Conservation (phyloP, 352 stramenopile species). For the Thalassiosira mediterranea region DNA sequence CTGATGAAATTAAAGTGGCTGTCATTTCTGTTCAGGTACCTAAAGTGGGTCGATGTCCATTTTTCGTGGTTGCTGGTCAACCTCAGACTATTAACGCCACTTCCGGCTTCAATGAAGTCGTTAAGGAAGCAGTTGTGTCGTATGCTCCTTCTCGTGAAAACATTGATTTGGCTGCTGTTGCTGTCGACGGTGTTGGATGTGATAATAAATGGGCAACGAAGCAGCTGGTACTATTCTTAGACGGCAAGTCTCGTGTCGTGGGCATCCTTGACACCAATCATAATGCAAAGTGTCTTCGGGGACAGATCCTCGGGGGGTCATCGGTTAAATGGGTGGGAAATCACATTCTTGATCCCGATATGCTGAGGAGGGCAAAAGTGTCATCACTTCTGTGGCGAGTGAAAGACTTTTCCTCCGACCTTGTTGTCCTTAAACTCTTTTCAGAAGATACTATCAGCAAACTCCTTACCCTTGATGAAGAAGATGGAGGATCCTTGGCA, state of each 20-base stretch:
- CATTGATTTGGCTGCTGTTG: conserved; percentile 12
- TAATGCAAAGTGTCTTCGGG: conserved; percentile 19
- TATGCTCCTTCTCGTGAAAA: not conserved
- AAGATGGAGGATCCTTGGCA: not conserved
- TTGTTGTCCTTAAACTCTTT: conserved; percentile 2
- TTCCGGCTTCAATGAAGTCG: not conserved
- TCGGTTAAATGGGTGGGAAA: conserved; percentile 4
- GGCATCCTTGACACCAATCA: conserved; percentile 28
- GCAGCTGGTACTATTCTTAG: not conserved
- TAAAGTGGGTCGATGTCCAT: conserved; percentile 1
- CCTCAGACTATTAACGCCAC: conserved; percentile 13
- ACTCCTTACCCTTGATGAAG: not conserved
- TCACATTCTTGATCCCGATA: conserved; percentile 1
- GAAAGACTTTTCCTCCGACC: conserved; percentile 8
- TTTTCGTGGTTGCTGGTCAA: conserved; percentile 13
- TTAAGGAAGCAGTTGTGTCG: not conserved
- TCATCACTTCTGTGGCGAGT: not conserved
- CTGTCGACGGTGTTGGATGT: conserved; percentile 22
- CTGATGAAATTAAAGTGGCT: conserved; percentile 14
- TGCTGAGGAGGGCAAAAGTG: not conserved
- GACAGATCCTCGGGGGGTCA: conserved; percentile 21
- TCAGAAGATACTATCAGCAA: not conserved
- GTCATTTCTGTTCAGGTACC: conserved; percentile 4
- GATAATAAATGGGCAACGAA: conserved; percentile 21
- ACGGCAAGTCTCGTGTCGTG: not conserved